Evolutionary conservation across 805 yeast species (phyloP).

Genomic region (Saccharomycopsis malanga): DNA sequence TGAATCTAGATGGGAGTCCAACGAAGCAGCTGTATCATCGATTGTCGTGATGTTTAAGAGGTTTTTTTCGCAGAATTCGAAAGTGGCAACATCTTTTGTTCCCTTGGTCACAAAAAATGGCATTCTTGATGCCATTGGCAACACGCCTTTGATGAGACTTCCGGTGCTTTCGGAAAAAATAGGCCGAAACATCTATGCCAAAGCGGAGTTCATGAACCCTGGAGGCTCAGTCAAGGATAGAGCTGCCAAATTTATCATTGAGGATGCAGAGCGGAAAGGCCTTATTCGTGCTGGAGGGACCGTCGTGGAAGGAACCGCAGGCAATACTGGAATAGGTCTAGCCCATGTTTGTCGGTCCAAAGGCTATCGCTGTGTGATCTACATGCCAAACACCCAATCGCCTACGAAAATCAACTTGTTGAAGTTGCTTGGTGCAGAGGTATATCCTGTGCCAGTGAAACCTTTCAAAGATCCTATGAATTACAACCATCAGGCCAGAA

Average conservation of each 20-base stretch:
- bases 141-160: constrained; percentile 74
- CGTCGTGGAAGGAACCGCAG: constrained; percentile 90
- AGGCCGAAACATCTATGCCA: constrained; percentile 75
- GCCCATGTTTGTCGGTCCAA: constrained; percentile 76
- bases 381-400: constrained; percentile 89
- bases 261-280: constrained; percentile 71
- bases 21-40: too few species aligned
- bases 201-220: constrained; percentile 90
- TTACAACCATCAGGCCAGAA: constrained; percentile 79
- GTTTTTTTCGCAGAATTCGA: not conserved
- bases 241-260: constrained; percentile 71
- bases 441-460: constrained; percentile 82
- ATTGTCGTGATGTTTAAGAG: constrained; percentile 4
- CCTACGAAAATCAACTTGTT: constrained; percentile 71
- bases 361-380: constrained; percentile 79
- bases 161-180: constrained; percentile 47
- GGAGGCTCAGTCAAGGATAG: constrained; percentile 92
- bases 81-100: not conserved
- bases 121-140: constrained; percentile 84
- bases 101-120: constrained; percentile 10
- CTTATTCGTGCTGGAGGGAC: constrained; percentile 71
- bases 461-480: constrained; percentile 76
- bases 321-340: constrained; percentile 91
- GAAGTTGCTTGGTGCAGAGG: constrained; percentile 75
- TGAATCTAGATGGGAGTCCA: too few species aligned